These are phyloP conservation scores for Handroanthus guayacan DNA, from an alignment of 257 asterid species.

Conservation along the genomic window DNA sequence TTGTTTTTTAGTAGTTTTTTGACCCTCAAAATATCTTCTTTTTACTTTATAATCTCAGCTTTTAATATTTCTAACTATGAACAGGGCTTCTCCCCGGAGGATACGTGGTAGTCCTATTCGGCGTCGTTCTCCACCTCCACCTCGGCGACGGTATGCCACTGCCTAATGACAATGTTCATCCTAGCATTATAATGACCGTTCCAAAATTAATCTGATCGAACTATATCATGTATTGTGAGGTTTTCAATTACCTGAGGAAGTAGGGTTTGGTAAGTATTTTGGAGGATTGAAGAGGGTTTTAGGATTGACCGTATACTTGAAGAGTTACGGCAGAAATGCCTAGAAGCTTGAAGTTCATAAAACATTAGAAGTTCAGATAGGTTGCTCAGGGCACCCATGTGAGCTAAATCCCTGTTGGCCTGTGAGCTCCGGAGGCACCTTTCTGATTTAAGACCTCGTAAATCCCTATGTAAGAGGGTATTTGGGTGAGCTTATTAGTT, in stretches of 20 bases:
- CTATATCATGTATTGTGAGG: background rate
- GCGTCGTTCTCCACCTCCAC: constrained; percentile 76
- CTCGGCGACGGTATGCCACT: constrained; percentile 64
- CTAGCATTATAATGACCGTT: background rate
- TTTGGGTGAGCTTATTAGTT: too few species aligned
- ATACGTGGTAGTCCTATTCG: constrained; percentile 71
- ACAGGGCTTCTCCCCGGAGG: constrained; percentile 67
- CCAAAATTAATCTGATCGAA: background rate
- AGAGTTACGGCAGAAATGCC: background rate
- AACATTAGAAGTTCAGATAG: background rate
- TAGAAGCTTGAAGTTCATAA: constrained; percentile 1
- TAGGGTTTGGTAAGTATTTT: background rate
- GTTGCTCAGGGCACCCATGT: too few species aligned
- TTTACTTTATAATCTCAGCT: background rate
- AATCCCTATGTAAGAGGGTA: too few species aligned
- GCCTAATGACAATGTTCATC: background rate
- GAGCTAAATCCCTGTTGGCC: too few species aligned
- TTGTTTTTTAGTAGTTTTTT: background rate
- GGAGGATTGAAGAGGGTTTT: background rate
- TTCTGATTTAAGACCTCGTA: too few species aligned
- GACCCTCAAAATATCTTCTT: background rate
- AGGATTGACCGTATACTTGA: too few species aligned
- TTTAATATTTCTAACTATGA: constrained; percentile 21
- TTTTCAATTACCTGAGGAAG: background rate
- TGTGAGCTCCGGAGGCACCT: background rate